A percentile compares a stretch with the other conserved stretches of the same genome.
These are phyloP conservation scores for Nemania abortiva DNA, from an alignment of 2,329 filamentous ascomycete species.

Conservation along the genomic window DNA sequence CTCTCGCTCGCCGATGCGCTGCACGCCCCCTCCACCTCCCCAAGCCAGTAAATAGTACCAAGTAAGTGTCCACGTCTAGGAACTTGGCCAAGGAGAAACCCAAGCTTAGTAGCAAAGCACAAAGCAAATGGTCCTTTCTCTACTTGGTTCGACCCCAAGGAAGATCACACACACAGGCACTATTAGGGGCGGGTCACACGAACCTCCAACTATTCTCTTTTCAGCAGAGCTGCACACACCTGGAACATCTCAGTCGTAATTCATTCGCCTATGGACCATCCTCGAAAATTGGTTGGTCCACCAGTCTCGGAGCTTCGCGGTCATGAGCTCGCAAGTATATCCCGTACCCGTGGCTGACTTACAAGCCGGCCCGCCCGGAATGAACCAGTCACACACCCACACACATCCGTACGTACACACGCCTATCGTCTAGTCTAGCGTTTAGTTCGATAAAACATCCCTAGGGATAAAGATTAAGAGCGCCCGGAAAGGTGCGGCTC, in stretches of 20 bases:
- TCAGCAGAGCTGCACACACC: constrained; percentile 26
- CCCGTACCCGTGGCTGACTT: constrained; percentile 28
- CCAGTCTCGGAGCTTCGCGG: constrained; percentile 33
- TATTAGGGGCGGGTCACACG: constrained; percentile 33
- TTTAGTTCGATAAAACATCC: not conserved
- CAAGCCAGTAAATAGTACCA: constrained; percentile 21
- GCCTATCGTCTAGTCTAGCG: not conserved
- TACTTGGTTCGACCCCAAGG: constrained; percentile 10
- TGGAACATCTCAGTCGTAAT: constrained; percentile 25
- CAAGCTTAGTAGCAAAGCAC: constrained; percentile 25
- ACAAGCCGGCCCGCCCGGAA: constrained; percentile 29
- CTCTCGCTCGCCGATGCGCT: constrained; percentile 34
- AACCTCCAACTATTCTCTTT: constrained; percentile 29
- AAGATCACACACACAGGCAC: constrained; percentile 28
- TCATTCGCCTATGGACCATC: constrained; percentile 20
- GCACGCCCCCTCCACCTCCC: constrained; percentile 29
- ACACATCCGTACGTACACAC: constrained; percentile 1
- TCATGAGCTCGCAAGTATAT: constrained; percentile 31
- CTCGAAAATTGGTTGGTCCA: constrained; percentile 26
- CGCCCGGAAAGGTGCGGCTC: not conserved
- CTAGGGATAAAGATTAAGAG: not conserved
- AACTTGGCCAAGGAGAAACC: constrained; percentile 18
- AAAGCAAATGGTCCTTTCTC: constrained; percentile 23
- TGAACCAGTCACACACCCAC: constrained; percentile 24
- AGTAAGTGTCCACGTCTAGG: constrained; percentile 4